A percentile compares a stretch with the other conserved stretches of the same genome.
Conservation (phyloP, 169 alveolate genomes). For the Plasmodium inui region DNA sequence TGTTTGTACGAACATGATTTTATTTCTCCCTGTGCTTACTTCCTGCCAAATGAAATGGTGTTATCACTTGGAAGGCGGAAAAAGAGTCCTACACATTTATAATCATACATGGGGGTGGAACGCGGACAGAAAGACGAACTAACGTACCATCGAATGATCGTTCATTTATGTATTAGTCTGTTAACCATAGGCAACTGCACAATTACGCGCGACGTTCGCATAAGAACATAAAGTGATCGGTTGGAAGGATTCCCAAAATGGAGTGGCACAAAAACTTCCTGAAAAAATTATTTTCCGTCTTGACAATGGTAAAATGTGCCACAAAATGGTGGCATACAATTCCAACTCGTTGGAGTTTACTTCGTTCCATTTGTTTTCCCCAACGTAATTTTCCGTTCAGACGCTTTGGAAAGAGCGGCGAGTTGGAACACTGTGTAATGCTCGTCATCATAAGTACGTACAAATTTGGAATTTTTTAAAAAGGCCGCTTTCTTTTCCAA, state of each 20-base stretch:
- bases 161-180: neutral
- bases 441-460: neutral
- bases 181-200: neutral
- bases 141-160: neutral
- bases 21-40: neutral
- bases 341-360: neutral
- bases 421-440: neutral
- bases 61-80: neutral
- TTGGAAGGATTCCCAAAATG: neutral
- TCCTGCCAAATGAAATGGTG: neutral
- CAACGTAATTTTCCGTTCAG: neutral
- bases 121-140: neutral
- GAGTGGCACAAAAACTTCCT: neutral
- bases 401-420: neutral
- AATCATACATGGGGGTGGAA: neutral
- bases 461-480: neutral
- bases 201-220: neutral
- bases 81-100: neutral
- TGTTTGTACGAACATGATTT: neutral
- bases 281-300: neutral
- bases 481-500: neutral
- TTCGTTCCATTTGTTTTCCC: neutral
- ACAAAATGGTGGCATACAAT: neutral
- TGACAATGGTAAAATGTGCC: neutral
- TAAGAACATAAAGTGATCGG: neutral